Evolutionary conservation across 1,284 basidiomycete species (phyloP), one percentile per base, ranked within the genome.

Genomic region (Pseudozyma sp.): DNA sequence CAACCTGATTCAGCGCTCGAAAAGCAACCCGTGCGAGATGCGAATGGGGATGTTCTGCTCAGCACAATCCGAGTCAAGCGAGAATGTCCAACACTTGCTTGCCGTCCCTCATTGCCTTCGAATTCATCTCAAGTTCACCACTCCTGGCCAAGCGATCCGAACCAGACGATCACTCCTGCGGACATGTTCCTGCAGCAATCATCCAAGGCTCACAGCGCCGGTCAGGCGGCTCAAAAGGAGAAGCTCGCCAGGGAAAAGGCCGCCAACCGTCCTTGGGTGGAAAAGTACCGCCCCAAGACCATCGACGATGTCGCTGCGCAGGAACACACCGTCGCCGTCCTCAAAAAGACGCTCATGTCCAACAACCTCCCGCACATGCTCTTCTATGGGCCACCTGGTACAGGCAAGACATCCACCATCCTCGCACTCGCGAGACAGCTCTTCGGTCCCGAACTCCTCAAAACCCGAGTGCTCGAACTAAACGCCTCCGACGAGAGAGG

Each of bases 401-500:
- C 97, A 7, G 97, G 97, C 51, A 99, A 99, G 86, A 99, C 97
- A 14, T 97, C 94, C 40, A 98, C 97, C 0, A 99, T 99, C 78
- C 90, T 99, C 14, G 97, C 97, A 13, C 87, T 99, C 42, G 88
- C 97, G 45, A 88, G 95, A 51, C 94, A 99, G 85, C 88, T 99
- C 16, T 99, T 96, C 83, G 97, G 97, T 47, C 97, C 96, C 54
- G 96, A 98, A 76, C 92, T 97, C 81, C 97, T 98, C 83, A 89
- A 91, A 72, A 91, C 92, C 46, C 90, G 97, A 9, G 95, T 99
- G 1, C 89, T 99, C 14, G 97, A 99, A 85, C 87, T 99, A n/a
- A 99, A 99, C 85, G 97, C 97, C 6, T 99, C 97, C 4, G 97
- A 99, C 84, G 97, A 99, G 85, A 91, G 97, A 81, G 97, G 97